A percentile compares a stretch with the other conserved stretches of the same genome.
Evolutionary conservation across 768 basidiomycete genomes (phyloP).

Genomic region (Mrakia frigida): DNA sequence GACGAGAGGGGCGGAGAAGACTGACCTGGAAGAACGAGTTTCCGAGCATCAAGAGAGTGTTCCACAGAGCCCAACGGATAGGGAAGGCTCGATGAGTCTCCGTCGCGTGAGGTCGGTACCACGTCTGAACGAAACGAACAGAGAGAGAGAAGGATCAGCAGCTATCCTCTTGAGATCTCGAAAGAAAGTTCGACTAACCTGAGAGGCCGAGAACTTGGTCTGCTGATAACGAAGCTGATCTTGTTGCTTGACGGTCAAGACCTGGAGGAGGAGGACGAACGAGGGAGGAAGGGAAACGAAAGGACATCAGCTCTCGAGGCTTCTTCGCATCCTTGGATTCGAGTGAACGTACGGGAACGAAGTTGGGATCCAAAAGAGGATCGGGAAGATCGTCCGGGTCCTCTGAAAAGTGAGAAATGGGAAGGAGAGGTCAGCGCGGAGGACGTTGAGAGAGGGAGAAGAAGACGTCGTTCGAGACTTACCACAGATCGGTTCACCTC

Average conservation of each 20-base stretch:
- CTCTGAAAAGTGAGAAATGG: slow-evolving; percentile 39
- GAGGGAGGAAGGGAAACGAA: not conserved
- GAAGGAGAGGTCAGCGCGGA: not conserved
- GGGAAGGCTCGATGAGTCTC: slow-evolving; percentile 28
- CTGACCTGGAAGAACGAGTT: slow-evolving; percentile 74
- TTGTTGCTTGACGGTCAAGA: slow-evolving; percentile 43
- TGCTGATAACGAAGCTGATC: slow-evolving; percentile 41
- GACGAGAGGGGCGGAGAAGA: not conserved
- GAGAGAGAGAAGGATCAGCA: not conserved
- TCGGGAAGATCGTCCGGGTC: slow-evolving; percentile 78
- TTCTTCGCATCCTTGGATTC: not conserved
- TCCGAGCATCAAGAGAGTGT: slow-evolving; percentile 41
- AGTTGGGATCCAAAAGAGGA: slow-evolving; percentile 48
- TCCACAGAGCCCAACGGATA: slow-evolving; percentile 26
- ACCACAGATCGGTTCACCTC: slow-evolving; percentile 52
- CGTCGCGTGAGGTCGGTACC: slow-evolving; percentile 32
- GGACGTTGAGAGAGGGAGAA: not conserved
- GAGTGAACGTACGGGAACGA: slow-evolving; percentile 37
- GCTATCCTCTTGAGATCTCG: not conserved
- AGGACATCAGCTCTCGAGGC: not conserved
- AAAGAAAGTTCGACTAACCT: slow-evolving; percentile 35
- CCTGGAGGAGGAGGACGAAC: slow-evolving; percentile 23
- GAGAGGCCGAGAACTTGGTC: slow-evolving; percentile 42
- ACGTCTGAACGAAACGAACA: slow-evolving; percentile 12
- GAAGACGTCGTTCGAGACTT: not conserved